Evolutionary conservation across 352 stramenopile species (phyloP).

Genomic region (Pythium aphanidermatum): DNA sequence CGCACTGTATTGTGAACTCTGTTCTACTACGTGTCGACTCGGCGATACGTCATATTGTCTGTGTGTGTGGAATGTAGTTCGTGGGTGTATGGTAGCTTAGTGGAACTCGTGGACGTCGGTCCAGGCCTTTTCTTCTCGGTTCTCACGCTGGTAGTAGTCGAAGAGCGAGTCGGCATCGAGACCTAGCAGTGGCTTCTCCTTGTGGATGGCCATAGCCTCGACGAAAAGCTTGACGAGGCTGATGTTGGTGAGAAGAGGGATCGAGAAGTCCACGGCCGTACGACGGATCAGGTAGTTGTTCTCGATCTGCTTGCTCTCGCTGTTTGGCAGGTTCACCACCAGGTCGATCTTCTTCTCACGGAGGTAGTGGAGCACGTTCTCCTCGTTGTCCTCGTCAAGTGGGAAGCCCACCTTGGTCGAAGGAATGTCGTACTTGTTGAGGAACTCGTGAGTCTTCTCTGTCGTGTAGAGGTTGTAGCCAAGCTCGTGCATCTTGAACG

Average conservation of each 20-base stretch:
- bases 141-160: conserved; percentile 96
- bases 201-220: conserved; percentile 90
- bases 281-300: conserved; percentile 93
- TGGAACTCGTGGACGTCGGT: conserved; percentile 95
- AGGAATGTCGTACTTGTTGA: conserved; percentile 85
- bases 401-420: conserved; percentile 83
- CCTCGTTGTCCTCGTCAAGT: conserved; percentile 51
- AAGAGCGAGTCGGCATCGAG: conserved; percentile 95
- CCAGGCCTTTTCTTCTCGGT: conserved; percentile 87
- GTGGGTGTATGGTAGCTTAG: conserved; percentile 41
- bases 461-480: conserved; percentile 95
- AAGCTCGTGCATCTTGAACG: conserved; percentile 93
- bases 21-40: too few relatives aligned
- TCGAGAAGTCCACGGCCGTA: conserved; percentile 90
- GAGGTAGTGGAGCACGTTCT: conserved; percentile 88
- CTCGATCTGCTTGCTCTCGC: conserved; percentile 81
- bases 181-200: conserved; percentile 89
- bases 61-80: too few relatives aligned
- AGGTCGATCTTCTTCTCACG: conserved; percentile 94
- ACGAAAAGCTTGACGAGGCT: conserved; percentile 92
- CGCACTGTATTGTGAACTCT: too few relatives aligned
- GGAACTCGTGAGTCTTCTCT: conserved; percentile 88
- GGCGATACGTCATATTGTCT: too few relatives aligned
- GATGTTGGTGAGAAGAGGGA: conserved; percentile 90
- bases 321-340: conserved; percentile 91